phyloP scores from a whole-genome alignment of 2,329 filamentous ascomycete genomes.

The Periconia macrospinosa region DNA sequence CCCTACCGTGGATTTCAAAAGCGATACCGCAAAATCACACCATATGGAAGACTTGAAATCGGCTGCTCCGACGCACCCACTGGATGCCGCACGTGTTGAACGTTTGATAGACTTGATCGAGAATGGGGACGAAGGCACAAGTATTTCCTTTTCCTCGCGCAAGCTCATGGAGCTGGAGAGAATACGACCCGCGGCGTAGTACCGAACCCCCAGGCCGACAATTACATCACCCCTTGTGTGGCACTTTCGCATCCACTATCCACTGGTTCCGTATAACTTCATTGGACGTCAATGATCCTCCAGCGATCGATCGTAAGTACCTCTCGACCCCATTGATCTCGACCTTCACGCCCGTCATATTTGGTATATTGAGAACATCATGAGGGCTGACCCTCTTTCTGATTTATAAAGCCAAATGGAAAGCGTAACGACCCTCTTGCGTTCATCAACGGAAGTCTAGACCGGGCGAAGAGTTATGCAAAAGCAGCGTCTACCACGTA shows the following conservation, averaged over 20 bases:
- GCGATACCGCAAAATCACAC: not conserved
- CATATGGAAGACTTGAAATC: not conserved
- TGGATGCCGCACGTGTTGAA: conserved; percentile 31
- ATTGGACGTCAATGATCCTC: conserved; percentile 30
- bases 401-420: conserved; percentile 35
- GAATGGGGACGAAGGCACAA: conserved; percentile 19
- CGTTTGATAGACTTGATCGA: conserved; percentile 23
- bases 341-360: conserved; percentile 42
- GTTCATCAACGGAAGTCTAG: conserved; percentile 13
- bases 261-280: conserved; percentile 37
- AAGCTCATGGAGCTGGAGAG: conserved; percentile 44
- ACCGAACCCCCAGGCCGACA: conserved; percentile 9
- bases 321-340: conserved; percentile 46
- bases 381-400: conserved; percentile 32
- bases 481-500: conserved; percentile 11
- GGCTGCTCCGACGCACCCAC: conserved; percentile 5
- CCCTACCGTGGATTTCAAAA: conserved; percentile 9
- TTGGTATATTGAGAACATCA: conserved; percentile 38
- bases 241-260: conserved; percentile 36
- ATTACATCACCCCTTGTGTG: conserved; percentile 13
- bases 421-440: conserved; percentile 12
- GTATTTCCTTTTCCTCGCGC: conserved; percentile 14
- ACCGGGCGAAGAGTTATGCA: conserved; percentile 16
- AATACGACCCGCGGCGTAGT: conserved; percentile 42
- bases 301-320: conserved; percentile 45